These are phyloP conservation scores for Rutstroemia sp. DNA, from an alignment of 2,329 filamentous ascomycete species.

Conservation along the genomic window DNA sequence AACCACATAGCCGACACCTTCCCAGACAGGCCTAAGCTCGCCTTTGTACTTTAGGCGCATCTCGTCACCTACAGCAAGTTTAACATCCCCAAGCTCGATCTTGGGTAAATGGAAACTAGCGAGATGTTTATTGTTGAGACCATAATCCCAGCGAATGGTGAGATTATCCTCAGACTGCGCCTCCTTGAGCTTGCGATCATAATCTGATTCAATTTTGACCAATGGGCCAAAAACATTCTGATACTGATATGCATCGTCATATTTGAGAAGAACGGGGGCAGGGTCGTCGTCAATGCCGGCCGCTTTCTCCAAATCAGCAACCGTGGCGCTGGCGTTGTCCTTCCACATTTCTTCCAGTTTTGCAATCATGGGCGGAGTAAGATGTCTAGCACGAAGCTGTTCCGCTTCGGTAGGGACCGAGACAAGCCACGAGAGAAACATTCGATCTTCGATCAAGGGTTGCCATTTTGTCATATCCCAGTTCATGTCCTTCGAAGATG, in stretches of 20 bases:
- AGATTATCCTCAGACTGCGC: slow-evolving; percentile 96
- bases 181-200: slow-evolving; percentile 97
- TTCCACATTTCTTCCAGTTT: slow-evolving; percentile 99
- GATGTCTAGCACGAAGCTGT: slow-evolving; percentile 86
- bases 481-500: slow-evolving; percentile 98
- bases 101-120: slow-evolving; percentile 95
- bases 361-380: slow-evolving; percentile 90
- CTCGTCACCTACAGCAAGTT: slow-evolving; percentile 94
- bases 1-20: slow-evolving; percentile 96
- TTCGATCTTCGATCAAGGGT: slow-evolving; percentile 92
- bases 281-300: slow-evolving; percentile 92
- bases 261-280: slow-evolving; percentile 82
- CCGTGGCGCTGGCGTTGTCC: slow-evolving; percentile 80
- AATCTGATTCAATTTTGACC: slow-evolving; percentile 98
- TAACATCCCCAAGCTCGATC: slow-evolving; percentile 94
- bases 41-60: slow-evolving; percentile 97
- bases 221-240: slow-evolving; percentile 97
- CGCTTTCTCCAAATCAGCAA: slow-evolving; percentile 85
- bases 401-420: slow-evolving; percentile 84
- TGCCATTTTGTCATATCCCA: slow-evolving; percentile 99
- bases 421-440: slow-evolving; percentile 91
- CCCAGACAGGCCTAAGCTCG: slow-evolving; percentile 86
- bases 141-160: slow-evolving; percentile 88
- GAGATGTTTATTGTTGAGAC: slow-evolving; percentile 93
- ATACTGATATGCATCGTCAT: slow-evolving; percentile 97